These are phyloP conservation scores for Limonomyces culmigenus DNA, from an alignment of 1,284 basidiomycete genomes.

Conservation along the genomic window DNA sequence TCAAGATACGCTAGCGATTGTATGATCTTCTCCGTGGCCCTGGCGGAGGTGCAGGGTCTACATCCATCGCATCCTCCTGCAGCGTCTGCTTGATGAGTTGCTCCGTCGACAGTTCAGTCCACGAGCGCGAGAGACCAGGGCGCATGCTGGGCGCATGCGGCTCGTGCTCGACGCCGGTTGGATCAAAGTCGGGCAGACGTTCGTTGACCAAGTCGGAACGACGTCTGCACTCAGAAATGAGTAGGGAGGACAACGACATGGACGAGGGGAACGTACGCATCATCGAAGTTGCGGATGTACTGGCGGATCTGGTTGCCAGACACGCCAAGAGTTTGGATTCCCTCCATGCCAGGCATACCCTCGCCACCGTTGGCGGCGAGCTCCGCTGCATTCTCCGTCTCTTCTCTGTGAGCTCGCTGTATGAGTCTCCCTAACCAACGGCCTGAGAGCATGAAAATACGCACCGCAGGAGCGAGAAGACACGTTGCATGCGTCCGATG, in stretches of 20 bases:
- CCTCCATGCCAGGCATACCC: conserved; percentile 22
- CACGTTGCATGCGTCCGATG: conserved; percentile 82
- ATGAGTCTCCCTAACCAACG: background rate
- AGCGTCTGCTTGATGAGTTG: no score
- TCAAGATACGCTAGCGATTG: no score
- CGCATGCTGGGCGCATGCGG: no score
- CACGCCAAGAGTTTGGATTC: conserved; percentile 38
- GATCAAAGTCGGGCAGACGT: conserved; percentile 69
- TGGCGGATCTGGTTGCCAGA: conserved; percentile 52
- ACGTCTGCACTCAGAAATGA: conserved; percentile 30
- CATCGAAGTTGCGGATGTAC: conserved; percentile 79
- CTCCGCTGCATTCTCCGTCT: conserved; percentile 88
- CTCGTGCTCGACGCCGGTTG: no score
- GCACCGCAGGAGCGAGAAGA: conserved; percentile 76
- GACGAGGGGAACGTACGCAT: conserved; percentile 51
- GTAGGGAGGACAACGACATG: conserved; percentile 1
- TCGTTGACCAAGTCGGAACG: conserved; percentile 90
- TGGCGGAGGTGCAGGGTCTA: no score
- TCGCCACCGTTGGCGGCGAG: conserved; percentile 43
- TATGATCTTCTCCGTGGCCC: no score
- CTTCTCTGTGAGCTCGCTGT: conserved; percentile 53
- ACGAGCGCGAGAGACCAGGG: no score
- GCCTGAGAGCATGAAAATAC: background rate
- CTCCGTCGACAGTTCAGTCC: no score
- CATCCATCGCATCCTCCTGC: no score